A percentile compares a stretch with the other conserved stretches of the same genome.
Evolutionary conservation across 2,329 filamentous ascomycete species (phyloP).

Genomic region (Ustulina deusta): DNA sequence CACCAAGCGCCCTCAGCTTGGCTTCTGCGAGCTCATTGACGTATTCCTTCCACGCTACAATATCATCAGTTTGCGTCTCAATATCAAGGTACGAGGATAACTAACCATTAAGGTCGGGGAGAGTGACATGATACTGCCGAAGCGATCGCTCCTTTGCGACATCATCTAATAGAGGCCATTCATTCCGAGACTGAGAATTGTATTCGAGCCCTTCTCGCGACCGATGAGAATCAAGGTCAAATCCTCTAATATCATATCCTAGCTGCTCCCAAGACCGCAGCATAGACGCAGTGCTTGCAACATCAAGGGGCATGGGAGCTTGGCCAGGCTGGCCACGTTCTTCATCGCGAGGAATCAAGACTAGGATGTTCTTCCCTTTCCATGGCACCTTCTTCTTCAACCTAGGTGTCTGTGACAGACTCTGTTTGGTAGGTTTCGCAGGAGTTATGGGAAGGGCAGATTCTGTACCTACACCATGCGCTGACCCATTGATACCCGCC

Average conservation of each 20-base stretch:
- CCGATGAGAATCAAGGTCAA: slow-evolving; percentile 67
- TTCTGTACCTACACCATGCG: slow-evolving; percentile 41
- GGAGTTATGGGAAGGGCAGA: slow-evolving; percentile 46
- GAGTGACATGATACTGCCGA: slow-evolving; percentile 69
- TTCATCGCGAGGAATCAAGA: slow-evolving; percentile 76
- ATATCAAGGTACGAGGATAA: slow-evolving; percentile 19
- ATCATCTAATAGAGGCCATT: slow-evolving; percentile 75
- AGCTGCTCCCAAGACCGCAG: slow-evolving; percentile 74
- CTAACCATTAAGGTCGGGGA: slow-evolving; percentile 76
- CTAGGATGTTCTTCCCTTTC: slow-evolving; percentile 80
- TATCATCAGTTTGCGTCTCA: slow-evolving; percentile 32
- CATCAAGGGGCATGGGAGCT: slow-evolving; percentile 65
- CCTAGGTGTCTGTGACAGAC: slow-evolving; percentile 63
- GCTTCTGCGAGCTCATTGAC: slow-evolving; percentile 87
- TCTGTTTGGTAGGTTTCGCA: slow-evolving; percentile 52
- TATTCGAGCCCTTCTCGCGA: slow-evolving; percentile 51
- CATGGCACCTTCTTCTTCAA: slow-evolving; percentile 79
- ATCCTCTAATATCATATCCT: slow-evolving; percentile 76
- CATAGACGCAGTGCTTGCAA: slow-evolving; percentile 70
- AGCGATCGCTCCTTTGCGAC: slow-evolving; percentile 66
- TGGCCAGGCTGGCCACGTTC: slow-evolving; percentile 70
- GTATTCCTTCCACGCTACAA: slow-evolving; percentile 77
- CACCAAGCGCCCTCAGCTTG: slow-evolving; percentile 90
- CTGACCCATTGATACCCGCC: slow-evolving; percentile 47
- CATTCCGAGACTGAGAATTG: slow-evolving; percentile 72